Evolutionary conservation across 2,329 filamentous ascomycete genomes (phyloP).

Genomic region (Cyphellophora europaea): DNA sequence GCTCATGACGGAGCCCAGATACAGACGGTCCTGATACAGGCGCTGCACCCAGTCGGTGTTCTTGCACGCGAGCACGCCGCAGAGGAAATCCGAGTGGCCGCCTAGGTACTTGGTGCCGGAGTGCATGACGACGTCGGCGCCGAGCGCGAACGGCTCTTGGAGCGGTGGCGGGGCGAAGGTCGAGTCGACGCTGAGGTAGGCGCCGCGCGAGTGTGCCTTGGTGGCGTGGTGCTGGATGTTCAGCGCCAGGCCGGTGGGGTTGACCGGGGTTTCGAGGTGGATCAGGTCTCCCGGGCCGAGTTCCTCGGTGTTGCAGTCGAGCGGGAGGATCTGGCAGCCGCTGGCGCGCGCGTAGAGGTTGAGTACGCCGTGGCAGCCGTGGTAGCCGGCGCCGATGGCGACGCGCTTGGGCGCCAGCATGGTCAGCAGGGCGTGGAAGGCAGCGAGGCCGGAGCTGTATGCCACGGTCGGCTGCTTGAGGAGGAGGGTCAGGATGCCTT

Average conservation of each 20-base stretch:
- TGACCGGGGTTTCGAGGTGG: constrained; percentile 85
- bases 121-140: constrained; percentile 82
- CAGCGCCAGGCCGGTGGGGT: constrained; percentile 74
- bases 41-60: constrained; percentile 46
- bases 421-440: constrained; percentile 77
- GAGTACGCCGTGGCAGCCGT: constrained; percentile 84
- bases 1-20: constrained; percentile 74
- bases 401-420: constrained; percentile 72
- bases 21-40: constrained; percentile 58
- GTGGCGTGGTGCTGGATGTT: constrained; percentile 61
- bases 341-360: constrained; percentile 63
- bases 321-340: constrained; percentile 59
- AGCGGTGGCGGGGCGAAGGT: constrained; percentile 87
- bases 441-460: constrained; percentile 74
- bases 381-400: constrained; percentile 79
- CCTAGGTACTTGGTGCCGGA: constrained; percentile 91
- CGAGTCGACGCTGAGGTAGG: constrained; percentile 70
- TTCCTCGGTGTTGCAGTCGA: constrained; percentile 57
- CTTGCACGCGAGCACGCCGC: constrained; percentile 66
- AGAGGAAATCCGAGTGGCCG: constrained; percentile 85
- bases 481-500: constrained; percentile 68
- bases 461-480: constrained; percentile 58
- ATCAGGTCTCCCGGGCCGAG: constrained; percentile 71
- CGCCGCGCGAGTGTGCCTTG: constrained; percentile 61
- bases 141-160: constrained; percentile 70